Percentiles rank a stretch among this genome's conserved stretches.
Conservation (phyloP, 257 asterid genomes). For the Solanum chilense region DNA sequence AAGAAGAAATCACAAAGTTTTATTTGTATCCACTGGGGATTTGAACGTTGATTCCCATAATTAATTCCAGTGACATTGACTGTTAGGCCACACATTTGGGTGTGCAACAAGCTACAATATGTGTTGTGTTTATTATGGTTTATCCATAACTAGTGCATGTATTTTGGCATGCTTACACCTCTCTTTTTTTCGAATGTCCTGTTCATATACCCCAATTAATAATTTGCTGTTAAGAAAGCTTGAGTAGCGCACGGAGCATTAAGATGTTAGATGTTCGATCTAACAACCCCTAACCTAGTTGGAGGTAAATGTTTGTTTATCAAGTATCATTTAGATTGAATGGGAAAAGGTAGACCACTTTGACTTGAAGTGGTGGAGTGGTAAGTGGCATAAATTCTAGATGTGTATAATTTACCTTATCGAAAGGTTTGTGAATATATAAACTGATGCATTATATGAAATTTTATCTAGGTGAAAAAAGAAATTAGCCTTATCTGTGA, state of each 20-base stretch:
- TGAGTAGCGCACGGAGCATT: not conserved
- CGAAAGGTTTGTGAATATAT: not conserved
- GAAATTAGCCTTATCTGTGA: not conserved
- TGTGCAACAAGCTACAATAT: not conserved
- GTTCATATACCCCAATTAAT: not conserved
- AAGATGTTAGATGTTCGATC: not conserved
- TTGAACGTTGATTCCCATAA: not conserved
- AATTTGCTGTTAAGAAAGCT: not conserved
- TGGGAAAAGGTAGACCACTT: not conserved
- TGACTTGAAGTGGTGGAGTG: not conserved
- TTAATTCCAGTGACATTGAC: not conserved
- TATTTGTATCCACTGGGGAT: not conserved
- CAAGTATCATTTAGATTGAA: not conserved
- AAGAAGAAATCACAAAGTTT: not conserved
- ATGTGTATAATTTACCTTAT: not conserved
- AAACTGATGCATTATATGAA: not conserved
- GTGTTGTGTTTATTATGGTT: not conserved
- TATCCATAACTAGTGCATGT: not conserved
- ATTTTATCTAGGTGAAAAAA: not conserved
- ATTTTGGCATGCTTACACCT: not conserved
- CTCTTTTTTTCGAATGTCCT: not conserved
- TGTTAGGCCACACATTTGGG: not conserved
- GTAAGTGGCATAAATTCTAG: not conserved
- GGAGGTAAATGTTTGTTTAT: not conserved
- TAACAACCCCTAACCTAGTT: not conserved